Base-by-base conservation (phyloP, 306 rosid genomes). In the Quercus gilva region DNA sequence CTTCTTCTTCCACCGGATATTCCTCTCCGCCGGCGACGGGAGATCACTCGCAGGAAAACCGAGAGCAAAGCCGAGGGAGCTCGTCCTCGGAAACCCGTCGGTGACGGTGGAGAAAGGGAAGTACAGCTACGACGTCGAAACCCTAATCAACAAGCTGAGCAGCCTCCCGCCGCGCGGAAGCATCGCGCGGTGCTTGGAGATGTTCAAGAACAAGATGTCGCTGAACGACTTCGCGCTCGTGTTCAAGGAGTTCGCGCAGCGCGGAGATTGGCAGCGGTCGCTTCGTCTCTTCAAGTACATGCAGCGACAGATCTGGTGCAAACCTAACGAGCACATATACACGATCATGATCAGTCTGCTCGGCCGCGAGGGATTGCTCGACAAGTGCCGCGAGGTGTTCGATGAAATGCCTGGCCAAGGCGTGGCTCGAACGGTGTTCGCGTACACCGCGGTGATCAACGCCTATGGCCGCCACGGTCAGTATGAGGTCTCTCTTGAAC, bases 301-400 rank as follows among this genome's bases (percentile, higher is more conserved):
- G 96, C 98, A 95, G 90, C 90, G 99, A 2, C 98, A 95, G 89
- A 88, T 95, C 53, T 95, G 99, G 99, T 95, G 99, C 83, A 95
- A 93, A 84, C 99, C 98, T 0, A 95, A 87, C 71, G 98, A 95
- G 70, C 98, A 95, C 74, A 93, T 95, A 14, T 93, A 86, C 80
- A 93, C 97, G 0, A 93, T 95, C 55, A 90, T 95, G 88, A 91
- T 95, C 23, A 95, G 93, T 28, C 80, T 95, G 29, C 87, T 95
- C 19, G 97, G 99, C 33, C 87, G 98, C 21, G 98, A 95, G 56
- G 93, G 98, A 17, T 82, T 95, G 81, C 90, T 95, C 1, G 98
- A 93, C 28, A 95, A 93, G 63, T 90, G 97, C 71, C 74, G 90
- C 23, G 96, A 96, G 89, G 82, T 96, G 76, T 96, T 96, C 80